Percentiles rank a stretch among this genome's conserved stretches.
These are phyloP conservation scores for Mitragyna speciosa DNA, from an alignment of 257 asterid genomes.

Conservation along the genomic window DNA sequence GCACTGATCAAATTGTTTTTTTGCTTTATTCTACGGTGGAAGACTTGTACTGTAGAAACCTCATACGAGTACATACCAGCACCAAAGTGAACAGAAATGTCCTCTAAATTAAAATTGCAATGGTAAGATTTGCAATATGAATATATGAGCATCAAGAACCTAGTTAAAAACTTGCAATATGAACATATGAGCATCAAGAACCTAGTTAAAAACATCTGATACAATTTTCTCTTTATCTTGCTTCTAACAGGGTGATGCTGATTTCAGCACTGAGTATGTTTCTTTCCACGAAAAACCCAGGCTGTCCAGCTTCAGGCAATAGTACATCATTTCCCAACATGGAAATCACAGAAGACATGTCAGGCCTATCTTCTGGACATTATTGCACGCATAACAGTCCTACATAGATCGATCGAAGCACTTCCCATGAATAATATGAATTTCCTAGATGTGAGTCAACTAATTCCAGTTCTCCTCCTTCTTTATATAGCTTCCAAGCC, in stretches of 20 bases:
- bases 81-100: no score
- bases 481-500: constrained; percentile 37
- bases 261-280: not conserved
- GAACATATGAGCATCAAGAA: no score
- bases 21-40: not conserved
- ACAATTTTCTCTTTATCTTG: not conserved
- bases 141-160: no score
- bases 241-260: not conserved
- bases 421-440: constrained; percentile 17
- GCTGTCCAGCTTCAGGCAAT: constrained; percentile 34
- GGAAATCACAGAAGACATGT: constrained; percentile 33
- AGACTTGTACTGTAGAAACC: no score
- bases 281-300: constrained; percentile 36
- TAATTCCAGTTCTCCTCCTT: constrained; percentile 27
- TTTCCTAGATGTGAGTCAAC: constrained; percentile 18
- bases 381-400: constrained; percentile 43
- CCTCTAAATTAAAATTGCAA: no score
- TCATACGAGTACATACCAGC: no score
- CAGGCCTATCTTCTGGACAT: constrained; percentile 37
- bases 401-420: constrained; percentile 22
- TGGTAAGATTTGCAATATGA: no score
- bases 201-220: no score
- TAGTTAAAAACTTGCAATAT: no score
- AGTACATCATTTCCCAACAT: constrained; percentile 35
- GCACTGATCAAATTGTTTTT: no score